Evolutionary conservation across 805 yeast species (phyloP).

Genomic region (Saturnispora ahearnii): DNA sequence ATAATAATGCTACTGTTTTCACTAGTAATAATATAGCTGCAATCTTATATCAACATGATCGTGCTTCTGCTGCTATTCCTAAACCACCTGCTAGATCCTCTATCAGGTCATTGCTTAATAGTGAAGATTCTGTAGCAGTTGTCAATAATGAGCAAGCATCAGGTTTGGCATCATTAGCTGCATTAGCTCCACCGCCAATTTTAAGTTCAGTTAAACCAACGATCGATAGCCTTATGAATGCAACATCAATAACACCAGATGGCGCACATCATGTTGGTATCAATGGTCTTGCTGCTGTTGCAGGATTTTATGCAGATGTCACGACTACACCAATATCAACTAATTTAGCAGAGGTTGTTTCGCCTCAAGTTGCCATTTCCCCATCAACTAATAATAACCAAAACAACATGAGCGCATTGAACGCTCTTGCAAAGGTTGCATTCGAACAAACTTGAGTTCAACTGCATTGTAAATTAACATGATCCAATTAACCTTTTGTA

Average conservation of each 20-base stretch:
- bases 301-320: slow-evolving; percentile 4
- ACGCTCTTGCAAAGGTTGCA: slow-evolving; percentile 31
- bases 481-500: background rate
- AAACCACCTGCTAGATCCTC: slow-evolving; percentile 1
- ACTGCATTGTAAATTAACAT: background rate
- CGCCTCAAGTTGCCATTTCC: background rate
- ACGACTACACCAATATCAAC: background rate
- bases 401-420: slow-evolving; percentile 27
- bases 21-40: background rate
- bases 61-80: background rate
- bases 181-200: slow-evolving; percentile 1
- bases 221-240: background rate
- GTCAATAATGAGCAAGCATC: background rate
- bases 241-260: background rate
- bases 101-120: slow-evolving; percentile 6
- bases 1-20: background rate
- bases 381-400: background rate
- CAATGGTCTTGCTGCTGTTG: slow-evolving; percentile 7
- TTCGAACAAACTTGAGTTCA: slow-evolving; percentile 23
- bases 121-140: slow-evolving; percentile 1
- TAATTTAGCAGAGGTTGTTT: background rate
- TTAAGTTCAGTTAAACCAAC: background rate
- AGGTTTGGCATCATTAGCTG: background rate
- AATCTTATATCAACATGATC: background rate
- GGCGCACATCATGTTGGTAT: slow-evolving; percentile 1